Evolutionary conservation across 805 yeast species (phyloP), one percentile per base, ranked within the genome.

Genomic region (Tetrapisispora namnaoensis): DNA sequence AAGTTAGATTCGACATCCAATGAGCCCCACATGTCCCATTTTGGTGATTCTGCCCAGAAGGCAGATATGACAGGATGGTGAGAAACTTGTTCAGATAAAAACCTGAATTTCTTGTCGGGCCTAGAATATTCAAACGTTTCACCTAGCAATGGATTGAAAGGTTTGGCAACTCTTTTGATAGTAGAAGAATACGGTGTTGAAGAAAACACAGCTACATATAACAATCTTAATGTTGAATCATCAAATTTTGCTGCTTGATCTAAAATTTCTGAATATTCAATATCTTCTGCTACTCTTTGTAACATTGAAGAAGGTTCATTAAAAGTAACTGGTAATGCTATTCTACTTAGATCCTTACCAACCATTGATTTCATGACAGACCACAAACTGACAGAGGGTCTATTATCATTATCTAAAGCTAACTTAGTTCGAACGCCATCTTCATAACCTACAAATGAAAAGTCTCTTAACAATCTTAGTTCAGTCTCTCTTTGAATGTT

Each of bases 11-110:
- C 89, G 37, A 91, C 97, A 22, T 87, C 82, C 49, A 90, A 82
- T 59, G 89, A 96, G 52, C 99, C 99, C 62, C 80, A 90, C 61
- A 90, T 91, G 53, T 89, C 95, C 97, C 97, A 91, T 54, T 79
- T 78, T 3, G 88, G 77, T 3, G 93, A 77, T 65, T 91, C 95
- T 3, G 95, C 95, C 58, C 77, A 64, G 56, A 93, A 77, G 0
- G 98, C 98, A 56, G 95, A 86, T 50, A 91, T 80, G 0, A 97
- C 96, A 4, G 99, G 99, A 67, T 91, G 98, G 64, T 91, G 98
- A 53, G 95, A 85, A 14, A 93, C 98, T 67, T 91, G 99, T 66
- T 91, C 99, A 14, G 85, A 77, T 55, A 91, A 72, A 62, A 88
- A 79, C 63, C 99, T 75, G 65, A 80, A 93, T 28, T 86, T 83